Percentiles rank a stretch among this genome's conserved stretches.
Conservation (phyloP, 2,329 filamentous ascomycete species). For the Apiospora kogelbergensis region DNA sequence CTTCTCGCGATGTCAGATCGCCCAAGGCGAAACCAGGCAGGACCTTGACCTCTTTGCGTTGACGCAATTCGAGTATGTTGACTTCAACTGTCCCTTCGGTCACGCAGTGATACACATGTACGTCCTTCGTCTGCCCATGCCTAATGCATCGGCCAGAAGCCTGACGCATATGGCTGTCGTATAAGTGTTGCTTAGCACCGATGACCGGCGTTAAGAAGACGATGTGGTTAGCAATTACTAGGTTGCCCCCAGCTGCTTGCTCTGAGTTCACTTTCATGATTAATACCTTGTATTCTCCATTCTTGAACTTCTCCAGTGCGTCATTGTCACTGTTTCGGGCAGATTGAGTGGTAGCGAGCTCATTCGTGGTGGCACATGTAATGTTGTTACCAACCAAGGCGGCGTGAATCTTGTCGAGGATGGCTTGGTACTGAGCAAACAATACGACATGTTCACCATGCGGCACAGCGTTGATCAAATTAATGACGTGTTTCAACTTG, state of each 20-base stretch:
- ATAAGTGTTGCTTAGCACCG: slow-evolving; percentile 31
- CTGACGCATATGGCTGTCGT: slow-evolving; percentile 37
- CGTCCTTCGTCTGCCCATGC: slow-evolving; percentile 37
- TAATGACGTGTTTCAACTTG: slow-evolving; percentile 24
- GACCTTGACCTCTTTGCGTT: slow-evolving; percentile 13
- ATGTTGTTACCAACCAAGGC: slow-evolving; percentile 20
- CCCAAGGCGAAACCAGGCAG: slow-evolving; percentile 18
- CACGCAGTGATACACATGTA: slow-evolving; percentile 41
- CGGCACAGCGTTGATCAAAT: slow-evolving; percentile 18
- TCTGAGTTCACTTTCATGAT: slow-evolving; percentile 38
- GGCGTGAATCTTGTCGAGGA: slow-evolving; percentile 25
- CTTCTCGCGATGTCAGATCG: slow-evolving; percentile 3
- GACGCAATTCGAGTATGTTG: slow-evolving; percentile 35
- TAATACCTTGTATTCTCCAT: slow-evolving; percentile 27
- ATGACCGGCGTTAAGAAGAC: slow-evolving; percentile 39
- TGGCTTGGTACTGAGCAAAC: slow-evolving; percentile 35
- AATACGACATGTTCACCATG: slow-evolving; percentile 30
- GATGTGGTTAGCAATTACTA: slow-evolving; percentile 42
- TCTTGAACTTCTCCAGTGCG: slow-evolving; percentile 29
- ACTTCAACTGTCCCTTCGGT: slow-evolving; percentile 39
- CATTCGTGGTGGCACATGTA: slow-evolving; percentile 14
- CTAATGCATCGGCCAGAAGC: slow-evolving; percentile 40
- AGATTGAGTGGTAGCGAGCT: not conserved
- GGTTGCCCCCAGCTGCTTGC: slow-evolving; percentile 41
- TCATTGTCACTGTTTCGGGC: slow-evolving; percentile 11